These are phyloP conservation scores for Neonectria neomacrospora DNA, from an alignment of 2,329 filamentous ascomycete genomes.

Conservation along the genomic window DNA sequence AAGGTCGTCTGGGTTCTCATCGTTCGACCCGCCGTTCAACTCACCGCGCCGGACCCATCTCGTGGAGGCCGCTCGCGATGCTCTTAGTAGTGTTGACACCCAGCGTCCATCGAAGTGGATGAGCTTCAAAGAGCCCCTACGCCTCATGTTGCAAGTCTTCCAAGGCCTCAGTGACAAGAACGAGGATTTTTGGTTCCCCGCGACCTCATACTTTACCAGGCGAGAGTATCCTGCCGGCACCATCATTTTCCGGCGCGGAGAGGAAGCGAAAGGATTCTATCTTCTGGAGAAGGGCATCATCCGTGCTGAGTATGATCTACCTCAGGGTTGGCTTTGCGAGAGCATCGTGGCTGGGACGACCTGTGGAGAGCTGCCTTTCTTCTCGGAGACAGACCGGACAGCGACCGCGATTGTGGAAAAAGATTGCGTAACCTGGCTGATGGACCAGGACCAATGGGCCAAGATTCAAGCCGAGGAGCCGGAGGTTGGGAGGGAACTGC, in stretches of 20 bases:
- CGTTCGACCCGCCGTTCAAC: slow-evolving; percentile 64
- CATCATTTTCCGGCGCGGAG: slow-evolving; percentile 81
- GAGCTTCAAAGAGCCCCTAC: slow-evolving; percentile 88
- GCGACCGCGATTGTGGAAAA: slow-evolving; percentile 87
- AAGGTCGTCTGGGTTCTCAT: slow-evolving; percentile 47
- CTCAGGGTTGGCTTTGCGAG: slow-evolving; percentile 89
- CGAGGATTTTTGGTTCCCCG: slow-evolving; percentile 95
- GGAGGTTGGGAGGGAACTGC: slow-evolving; percentile 83
- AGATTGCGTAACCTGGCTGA: slow-evolving; percentile 83
- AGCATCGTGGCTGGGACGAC: slow-evolving; percentile 94
- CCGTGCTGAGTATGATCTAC: slow-evolving; percentile 88
- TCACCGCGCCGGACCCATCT: slow-evolving; percentile 85
- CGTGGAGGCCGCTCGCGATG: slow-evolving; percentile 79
- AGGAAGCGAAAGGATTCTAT: slow-evolving; percentile 85
- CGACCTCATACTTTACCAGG: slow-evolving; percentile 78
- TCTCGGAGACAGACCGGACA: slow-evolving; percentile 87
- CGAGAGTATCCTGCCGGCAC: slow-evolving; percentile 75
- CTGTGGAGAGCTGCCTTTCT: slow-evolving; percentile 96
- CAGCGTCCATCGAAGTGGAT: slow-evolving; percentile 77
- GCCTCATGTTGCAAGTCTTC: slow-evolving; percentile 95
- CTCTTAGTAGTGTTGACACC: slow-evolving; percentile 74
- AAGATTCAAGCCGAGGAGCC: slow-evolving; percentile 77
- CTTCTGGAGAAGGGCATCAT: slow-evolving; percentile 90
- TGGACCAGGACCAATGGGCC: slow-evolving; percentile 78
- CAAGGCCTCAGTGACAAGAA: slow-evolving; percentile 85